Percentiles rank a stretch among this genome's conserved stretches.
These are phyloP conservation scores for Excoecaria agallocha DNA, from an alignment of 345 rosid genomes.

Conservation along the genomic window DNA sequence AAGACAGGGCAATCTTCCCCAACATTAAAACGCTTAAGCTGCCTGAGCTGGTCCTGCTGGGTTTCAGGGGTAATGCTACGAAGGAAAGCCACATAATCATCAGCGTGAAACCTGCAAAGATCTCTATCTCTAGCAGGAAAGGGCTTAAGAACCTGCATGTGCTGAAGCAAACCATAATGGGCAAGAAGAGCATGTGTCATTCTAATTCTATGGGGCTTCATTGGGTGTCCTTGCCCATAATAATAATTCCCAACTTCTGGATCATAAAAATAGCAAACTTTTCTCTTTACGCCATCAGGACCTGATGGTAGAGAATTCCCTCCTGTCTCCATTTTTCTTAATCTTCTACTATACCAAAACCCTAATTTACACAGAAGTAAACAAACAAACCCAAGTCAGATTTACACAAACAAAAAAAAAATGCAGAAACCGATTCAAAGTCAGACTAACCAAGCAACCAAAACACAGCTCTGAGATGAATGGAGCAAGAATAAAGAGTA, in stretches of 20 bases:
- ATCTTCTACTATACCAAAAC: background rate
- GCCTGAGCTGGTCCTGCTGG: slow-evolving; percentile 67
- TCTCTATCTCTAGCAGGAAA: slow-evolving; percentile 62
- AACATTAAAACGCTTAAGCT: slow-evolving; percentile 67
- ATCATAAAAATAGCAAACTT: slow-evolving; percentile 61
- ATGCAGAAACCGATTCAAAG: background rate
- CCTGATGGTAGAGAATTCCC: slow-evolving; percentile 56
- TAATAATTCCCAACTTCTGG: slow-evolving; percentile 76
- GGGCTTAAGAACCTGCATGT: slow-evolving; percentile 63
- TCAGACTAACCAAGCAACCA: too few relatives aligned
- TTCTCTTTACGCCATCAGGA: slow-evolving; percentile 63
- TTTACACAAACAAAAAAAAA: background rate
- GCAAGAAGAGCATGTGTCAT: slow-evolving; percentile 69
- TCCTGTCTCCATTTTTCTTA: slow-evolving; percentile 48
- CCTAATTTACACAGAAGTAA: background rate
- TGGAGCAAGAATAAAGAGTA: too few relatives aligned
- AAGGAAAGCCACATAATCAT: slow-evolving; percentile 60
- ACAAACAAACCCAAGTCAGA: background rate
- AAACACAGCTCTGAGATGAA: too few relatives aligned
- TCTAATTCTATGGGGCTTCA: slow-evolving; percentile 66
- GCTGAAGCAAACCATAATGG: slow-evolving; percentile 67
- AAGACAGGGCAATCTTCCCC: slow-evolving; percentile 76
- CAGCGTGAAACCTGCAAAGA: slow-evolving; percentile 67
- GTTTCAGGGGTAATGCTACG: slow-evolving; percentile 63
- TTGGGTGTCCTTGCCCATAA: slow-evolving; percentile 61